Conservation (phyloP, 352 stramenopile species). For the Phytophthora quininea region DNA sequence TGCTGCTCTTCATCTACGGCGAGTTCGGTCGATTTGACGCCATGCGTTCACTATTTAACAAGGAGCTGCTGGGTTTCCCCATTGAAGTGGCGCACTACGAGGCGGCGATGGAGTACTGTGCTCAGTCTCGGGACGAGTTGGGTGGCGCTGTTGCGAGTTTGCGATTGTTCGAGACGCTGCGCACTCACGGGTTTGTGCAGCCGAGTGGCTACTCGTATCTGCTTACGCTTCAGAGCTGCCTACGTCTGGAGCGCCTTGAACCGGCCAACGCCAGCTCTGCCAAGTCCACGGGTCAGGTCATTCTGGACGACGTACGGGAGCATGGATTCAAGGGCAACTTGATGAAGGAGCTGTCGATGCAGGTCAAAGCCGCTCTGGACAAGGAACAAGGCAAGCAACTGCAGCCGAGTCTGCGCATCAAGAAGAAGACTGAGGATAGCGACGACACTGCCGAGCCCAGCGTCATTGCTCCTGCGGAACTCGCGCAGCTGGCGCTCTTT, state of each 20-base stretch:
- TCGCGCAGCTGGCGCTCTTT: slow-evolving; percentile 62
- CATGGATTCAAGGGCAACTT: slow-evolving; percentile 51
- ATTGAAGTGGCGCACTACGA: slow-evolving; percentile 70
- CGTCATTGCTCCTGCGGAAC: slow-evolving; percentile 47
- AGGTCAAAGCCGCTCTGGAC: slow-evolving; percentile 27
- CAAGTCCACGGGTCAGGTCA: slow-evolving; percentile 48
- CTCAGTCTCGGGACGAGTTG: slow-evolving; percentile 29
- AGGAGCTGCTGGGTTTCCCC: slow-evolving; percentile 53
- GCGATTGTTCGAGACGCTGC: slow-evolving; percentile 77
- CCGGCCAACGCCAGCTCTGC: slow-evolving; percentile 28
- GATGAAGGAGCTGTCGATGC: slow-evolving; percentile 30
- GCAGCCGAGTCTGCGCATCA: neutral
- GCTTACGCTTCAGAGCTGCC: slow-evolving; percentile 69
- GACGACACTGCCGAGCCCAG: neutral
- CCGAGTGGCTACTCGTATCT: slow-evolving; percentile 78
- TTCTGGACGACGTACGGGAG: slow-evolving; percentile 58
- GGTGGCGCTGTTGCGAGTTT: slow-evolving; percentile 54
- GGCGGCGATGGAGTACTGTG: slow-evolving; percentile 72
- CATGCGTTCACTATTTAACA: slow-evolving; percentile 57
- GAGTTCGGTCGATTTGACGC: slow-evolving; percentile 51
- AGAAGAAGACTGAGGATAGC: slow-evolving; percentile 16
- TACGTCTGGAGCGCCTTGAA: slow-evolving; percentile 56
- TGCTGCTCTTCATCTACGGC: slow-evolving; percentile 74
- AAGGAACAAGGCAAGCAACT: slow-evolving; percentile 14
- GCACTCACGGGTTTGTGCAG: slow-evolving; percentile 70